Conservation (phyloP, 2,329 filamentous ascomycete species). For the Fusarium mexicanum region DNA sequence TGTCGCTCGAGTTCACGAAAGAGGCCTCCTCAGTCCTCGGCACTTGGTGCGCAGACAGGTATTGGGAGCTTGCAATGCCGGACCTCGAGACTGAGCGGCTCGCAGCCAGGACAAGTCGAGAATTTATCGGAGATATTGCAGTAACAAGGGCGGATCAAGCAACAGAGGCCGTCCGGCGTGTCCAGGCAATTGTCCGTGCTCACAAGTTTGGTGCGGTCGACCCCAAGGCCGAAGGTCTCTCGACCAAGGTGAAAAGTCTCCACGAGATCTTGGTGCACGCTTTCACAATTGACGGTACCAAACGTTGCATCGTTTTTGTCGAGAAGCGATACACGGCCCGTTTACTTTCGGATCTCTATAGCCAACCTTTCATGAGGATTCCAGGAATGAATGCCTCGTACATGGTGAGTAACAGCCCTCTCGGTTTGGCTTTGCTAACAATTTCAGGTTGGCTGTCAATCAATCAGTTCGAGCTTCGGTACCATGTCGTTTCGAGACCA, state of each 20-base stretch:
- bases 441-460: slow-evolving; percentile 45
- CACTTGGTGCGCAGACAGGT: slow-evolving; percentile 83
- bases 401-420: slow-evolving; percentile 59
- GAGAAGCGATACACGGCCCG: slow-evolving; percentile 80
- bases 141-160: slow-evolving; percentile 54
- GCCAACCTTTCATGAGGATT: slow-evolving; percentile 62
- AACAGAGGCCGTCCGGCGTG: slow-evolving; percentile 66
- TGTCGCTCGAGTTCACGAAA: slow-evolving; percentile 67
- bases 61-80: slow-evolving; percentile 77
- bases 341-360: slow-evolving; percentile 75
- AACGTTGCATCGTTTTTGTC: slow-evolving; percentile 87
- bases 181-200: slow-evolving; percentile 63
- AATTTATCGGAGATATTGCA: slow-evolving; percentile 35
- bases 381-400: slow-evolving; percentile 68
- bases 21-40: slow-evolving; percentile 75
- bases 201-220: slow-evolving; percentile 56
- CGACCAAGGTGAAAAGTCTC: slow-evolving; percentile 77
- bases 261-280: slow-evolving; percentile 67
- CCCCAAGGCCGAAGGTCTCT: slow-evolving; percentile 58
- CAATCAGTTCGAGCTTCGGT: slow-evolving; percentile 58
- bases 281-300: slow-evolving; percentile 66
- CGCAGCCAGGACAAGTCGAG: slow-evolving; percentile 62
- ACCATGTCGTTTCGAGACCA: slow-evolving; percentile 79
- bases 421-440: background rate
- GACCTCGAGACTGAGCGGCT: slow-evolving; percentile 70